Conservation (phyloP, 1,139 yeast species). For the Pichia sp. region DNA sequence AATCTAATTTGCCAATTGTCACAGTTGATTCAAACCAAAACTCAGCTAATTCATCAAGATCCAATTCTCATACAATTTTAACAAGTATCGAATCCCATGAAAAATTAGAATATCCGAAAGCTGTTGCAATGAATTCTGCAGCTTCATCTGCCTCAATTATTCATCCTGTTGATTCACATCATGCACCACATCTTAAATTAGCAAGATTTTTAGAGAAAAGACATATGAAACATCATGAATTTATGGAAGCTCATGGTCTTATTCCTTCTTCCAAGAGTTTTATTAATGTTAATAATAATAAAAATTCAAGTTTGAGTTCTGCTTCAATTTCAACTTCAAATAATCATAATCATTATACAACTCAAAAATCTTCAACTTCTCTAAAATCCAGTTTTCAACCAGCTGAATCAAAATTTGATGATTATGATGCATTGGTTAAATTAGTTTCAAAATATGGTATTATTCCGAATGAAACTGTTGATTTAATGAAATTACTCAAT, state of each 20-base stretch:
- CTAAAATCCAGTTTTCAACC: background rate
- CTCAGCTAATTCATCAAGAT: background rate
- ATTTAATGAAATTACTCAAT: slow-evolving; percentile 10
- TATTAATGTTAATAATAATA: background rate
- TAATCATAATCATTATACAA: too few species aligned
- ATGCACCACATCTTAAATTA: slow-evolving; percentile 14
- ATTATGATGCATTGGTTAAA: slow-evolving; percentile 15
- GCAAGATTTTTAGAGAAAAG: slow-evolving; percentile 18
- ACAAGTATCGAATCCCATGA: background rate
- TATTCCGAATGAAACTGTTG: slow-evolving; percentile 34
- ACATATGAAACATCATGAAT: slow-evolving; percentile 11
- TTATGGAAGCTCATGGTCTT: background rate
- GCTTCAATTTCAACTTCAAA: background rate
- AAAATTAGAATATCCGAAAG: background rate
- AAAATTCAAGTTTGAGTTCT: background rate
- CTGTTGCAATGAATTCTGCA: background rate
- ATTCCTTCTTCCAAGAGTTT: background rate
- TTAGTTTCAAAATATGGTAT: slow-evolving; percentile 49
- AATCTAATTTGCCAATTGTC: background rate
- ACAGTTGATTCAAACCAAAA: background rate
- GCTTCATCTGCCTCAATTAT: slow-evolving; percentile 10
- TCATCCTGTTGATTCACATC: slow-evolving; percentile 14
- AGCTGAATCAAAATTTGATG: slow-evolving; percentile 12
- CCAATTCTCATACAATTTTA: background rate
- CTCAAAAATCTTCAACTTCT: background rate